A percentile compares a stretch with the other conserved stretches of the same genome.
phyloP scores from a whole-genome alignment of 345 rosid genomes.

The Syzygium jambos region DNA sequence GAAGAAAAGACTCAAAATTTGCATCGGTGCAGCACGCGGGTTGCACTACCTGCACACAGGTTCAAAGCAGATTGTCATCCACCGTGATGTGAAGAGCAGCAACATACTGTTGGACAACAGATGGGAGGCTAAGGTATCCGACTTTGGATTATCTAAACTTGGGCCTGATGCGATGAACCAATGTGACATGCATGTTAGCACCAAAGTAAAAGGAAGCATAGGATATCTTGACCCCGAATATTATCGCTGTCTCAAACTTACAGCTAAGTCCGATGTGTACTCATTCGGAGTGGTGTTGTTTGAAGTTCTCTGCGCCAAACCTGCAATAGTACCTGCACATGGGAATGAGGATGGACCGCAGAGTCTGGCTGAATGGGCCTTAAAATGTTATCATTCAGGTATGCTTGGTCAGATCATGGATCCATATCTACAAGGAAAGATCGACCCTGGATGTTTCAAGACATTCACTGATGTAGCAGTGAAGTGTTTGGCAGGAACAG shows the following conservation, averaged over 20 bases:
- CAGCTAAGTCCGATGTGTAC: slow-evolving; percentile 13
- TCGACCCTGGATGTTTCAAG: not conserved
- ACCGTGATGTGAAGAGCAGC: slow-evolving; percentile 15
- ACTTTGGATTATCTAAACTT: slow-evolving; percentile 13
- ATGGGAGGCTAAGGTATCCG: slow-evolving; percentile 8
- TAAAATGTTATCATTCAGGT: not conserved
- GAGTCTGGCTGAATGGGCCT: slow-evolving; percentile 5
- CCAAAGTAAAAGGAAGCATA: slow-evolving; percentile 7
- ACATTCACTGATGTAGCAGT: slow-evolving; percentile 2
- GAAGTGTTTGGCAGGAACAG: slow-evolving; percentile 8
- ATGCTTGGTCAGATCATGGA: slow-evolving; percentile 5
- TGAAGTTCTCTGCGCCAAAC: slow-evolving; percentile 15
- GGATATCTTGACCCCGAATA: slow-evolving; percentile 19
- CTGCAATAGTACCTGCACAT: not conserved
- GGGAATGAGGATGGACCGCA: not conserved
- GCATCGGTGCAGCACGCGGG: slow-evolving; percentile 31
- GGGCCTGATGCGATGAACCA: slow-evolving; percentile 4
- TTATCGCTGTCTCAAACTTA: not conserved
- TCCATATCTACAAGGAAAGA: slow-evolving; percentile 5
- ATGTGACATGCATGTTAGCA: not conserved
- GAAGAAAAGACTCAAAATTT: slow-evolving; percentile 29
- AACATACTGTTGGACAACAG: slow-evolving; percentile 10
- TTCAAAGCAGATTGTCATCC: slow-evolving; percentile 8
- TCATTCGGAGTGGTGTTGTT: slow-evolving; percentile 17
- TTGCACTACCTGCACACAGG: slow-evolving; percentile 22